Base-by-base conservation (phyloP, 2,329 filamentous ascomycete genomes). In the Chalaropsis thielavioides region DNA sequence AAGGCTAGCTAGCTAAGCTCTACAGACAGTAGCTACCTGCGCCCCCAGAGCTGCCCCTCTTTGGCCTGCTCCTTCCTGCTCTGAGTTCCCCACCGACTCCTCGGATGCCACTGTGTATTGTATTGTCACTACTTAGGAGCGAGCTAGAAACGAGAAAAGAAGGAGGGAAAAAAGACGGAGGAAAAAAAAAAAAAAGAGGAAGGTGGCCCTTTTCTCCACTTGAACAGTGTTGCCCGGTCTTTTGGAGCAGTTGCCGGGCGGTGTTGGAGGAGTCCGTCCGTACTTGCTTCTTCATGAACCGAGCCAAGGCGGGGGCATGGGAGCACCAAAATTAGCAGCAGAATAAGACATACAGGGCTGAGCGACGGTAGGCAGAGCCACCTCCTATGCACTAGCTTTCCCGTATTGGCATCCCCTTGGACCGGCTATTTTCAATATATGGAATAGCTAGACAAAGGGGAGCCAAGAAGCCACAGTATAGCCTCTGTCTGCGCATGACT, bases 291-390 rank as follows among this genome's bases (percentile, higher is more conserved):
- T 51, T 51, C 46, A 22, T 51, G 46, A 51, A 51, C 46, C 22
- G 22, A 24, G 24, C n/a, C 24, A 27, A 27, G 24, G 46, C 46
- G 46, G 46, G 46, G 24, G 10, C 19, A 41, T 11, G 40, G 51
- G 31, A 56, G 40, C 24, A 54, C 56, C 24, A 54, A 40, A 46
- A 62, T 43, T 58, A 58, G 59, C 58, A 54, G 27, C 27, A 51
- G 22, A 56, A 41, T 54, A 13, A 0, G 15, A 17, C 43, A 17
- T 17, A 15, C 13, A 58, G 63, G 56, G 46, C 43, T 46, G 22
- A 44, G 59, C 58, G 64, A 49, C 19, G 44, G 46, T 38, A 22
- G 46, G 59, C 58, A 43, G 49, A 65, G 59, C 44, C 64, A 62
- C 59, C 59, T 62, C 59, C 59, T 56, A 3, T 5, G 15, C 15